Conservation (phyloP, 148 eudicot species). For the Rhododendron vialii region DNA sequence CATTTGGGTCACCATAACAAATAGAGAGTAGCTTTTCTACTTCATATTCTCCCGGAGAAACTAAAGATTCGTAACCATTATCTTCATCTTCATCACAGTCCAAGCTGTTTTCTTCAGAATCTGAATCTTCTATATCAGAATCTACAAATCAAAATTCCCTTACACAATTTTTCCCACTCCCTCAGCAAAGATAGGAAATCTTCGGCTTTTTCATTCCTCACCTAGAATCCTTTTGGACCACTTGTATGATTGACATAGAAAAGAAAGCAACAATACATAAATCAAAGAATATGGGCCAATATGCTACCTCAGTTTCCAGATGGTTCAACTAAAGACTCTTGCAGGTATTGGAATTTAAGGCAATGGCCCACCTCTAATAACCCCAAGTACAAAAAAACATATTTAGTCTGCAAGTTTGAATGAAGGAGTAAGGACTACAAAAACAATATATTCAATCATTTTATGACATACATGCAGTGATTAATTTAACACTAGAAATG, state of each 20-base stretch:
- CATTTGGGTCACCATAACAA: constrained; percentile 28
- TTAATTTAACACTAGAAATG: too few relatives aligned
- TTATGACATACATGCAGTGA: too few relatives aligned
- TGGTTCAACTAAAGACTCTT: constrained; percentile 30
- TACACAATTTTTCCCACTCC: too few relatives aligned
- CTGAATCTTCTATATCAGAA: neutral
- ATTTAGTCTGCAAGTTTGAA: neutral
- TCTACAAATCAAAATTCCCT: too few relatives aligned
- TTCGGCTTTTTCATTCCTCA: constrained; percentile 35
- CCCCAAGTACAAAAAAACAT: neutral
- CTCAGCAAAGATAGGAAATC: constrained; percentile 2
- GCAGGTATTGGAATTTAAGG: constrained; percentile 27
- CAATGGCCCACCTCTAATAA: constrained; percentile 37
- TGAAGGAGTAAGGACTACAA: neutral
- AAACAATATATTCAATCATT: neutral
- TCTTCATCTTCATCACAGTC: constrained; percentile 5
- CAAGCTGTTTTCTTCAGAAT: neutral
- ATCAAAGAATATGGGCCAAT: neutral
- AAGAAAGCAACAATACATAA: neutral
- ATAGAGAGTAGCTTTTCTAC: constrained; percentile 17
- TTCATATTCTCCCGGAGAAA: constrained; percentile 19
- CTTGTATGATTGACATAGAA: neutral
- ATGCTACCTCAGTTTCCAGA: constrained; percentile 25
- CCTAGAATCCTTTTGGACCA: constrained; percentile 15
- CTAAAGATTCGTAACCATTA: neutral